These are phyloP conservation scores for Cryphonectria carpinicola DNA, from an alignment of 2,329 filamentous ascomycete genomes.

Conservation along the genomic window DNA sequence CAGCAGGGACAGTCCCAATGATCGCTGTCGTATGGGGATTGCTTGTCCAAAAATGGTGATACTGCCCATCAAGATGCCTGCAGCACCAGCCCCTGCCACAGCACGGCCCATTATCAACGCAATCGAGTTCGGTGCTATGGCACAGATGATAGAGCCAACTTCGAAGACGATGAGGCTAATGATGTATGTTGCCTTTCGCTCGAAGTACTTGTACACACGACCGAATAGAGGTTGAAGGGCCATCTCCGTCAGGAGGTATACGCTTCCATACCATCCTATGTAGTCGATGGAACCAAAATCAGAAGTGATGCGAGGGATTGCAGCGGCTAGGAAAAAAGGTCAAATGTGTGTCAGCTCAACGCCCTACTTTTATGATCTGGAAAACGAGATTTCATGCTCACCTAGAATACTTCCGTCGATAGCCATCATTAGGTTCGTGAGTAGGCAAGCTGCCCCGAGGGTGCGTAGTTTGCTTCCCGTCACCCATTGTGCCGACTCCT, in stretches of 20 bases:
- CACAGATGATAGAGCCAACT: conserved; percentile 18
- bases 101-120: conserved; percentile 19
- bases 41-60: conserved; percentile 15
- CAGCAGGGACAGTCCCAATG: conserved; percentile 16
- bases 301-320: conserved; percentile 19
- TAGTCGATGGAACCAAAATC: conserved; percentile 21
- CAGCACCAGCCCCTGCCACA: conserved; percentile 11
- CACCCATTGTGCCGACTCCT: conserved; percentile 5
- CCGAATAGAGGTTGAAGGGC: conserved; percentile 18
- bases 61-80: conserved; percentile 18
- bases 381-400: background rate
- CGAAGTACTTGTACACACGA: conserved; percentile 19
- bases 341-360: background rate
- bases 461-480: conserved; percentile 6
- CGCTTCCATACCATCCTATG: conserved; percentile 19
- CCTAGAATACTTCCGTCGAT: conserved; percentile 14
- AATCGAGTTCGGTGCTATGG: conserved; percentile 18
- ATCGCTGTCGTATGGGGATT: conserved; percentile 13
- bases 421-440: conserved; percentile 10
- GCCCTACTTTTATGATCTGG: background rate
- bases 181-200: conserved; percentile 17
- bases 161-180: conserved; percentile 13
- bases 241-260: conserved; percentile 18
- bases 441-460: conserved; percentile 3
- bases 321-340: background rate